A percentile compares a stretch with the other conserved stretches of the same genome.
These are phyloP conservation scores for Cryptococcus deneoformans DNA, from an alignment of 1,284 basidiomycete genomes.

Conservation along the genomic window DNA sequence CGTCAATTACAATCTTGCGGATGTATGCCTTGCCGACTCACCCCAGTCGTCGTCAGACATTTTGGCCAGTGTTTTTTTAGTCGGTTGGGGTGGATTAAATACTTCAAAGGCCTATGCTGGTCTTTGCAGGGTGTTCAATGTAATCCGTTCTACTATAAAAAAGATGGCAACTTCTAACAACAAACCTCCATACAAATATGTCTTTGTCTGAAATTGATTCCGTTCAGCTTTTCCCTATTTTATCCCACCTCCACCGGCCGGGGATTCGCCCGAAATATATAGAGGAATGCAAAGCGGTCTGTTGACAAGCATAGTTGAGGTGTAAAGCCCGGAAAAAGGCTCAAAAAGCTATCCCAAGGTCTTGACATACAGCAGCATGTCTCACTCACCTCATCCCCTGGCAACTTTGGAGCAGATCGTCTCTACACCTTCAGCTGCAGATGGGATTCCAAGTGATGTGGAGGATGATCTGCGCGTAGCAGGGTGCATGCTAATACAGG, in stretches of 20 bases:
- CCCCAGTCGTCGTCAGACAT: conserved; percentile 47
- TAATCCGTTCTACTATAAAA: too few species aligned
- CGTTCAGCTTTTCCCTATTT: conserved; percentile 8
- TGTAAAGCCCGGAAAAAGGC: too few species aligned
- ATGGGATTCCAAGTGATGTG: conserved; percentile 74
- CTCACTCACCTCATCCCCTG: conserved; percentile 71
- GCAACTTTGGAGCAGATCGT: conserved; percentile 76
- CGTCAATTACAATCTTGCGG: background rate
- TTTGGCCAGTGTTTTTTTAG: conserved; percentile 1
- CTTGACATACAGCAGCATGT: conserved; percentile 40
- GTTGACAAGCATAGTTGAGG: too few species aligned
- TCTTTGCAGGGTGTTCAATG: too few species aligned
- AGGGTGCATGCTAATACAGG: conserved; percentile 90
- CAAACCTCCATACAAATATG: too few species aligned
- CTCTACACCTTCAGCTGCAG: conserved; percentile 71
- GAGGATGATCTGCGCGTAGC: conserved; percentile 84
- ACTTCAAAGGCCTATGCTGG: too few species aligned
- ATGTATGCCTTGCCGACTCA: conserved; percentile 9
- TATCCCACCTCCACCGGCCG: conserved; percentile 7
- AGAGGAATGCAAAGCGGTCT: too few species aligned
- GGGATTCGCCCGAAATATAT: too few species aligned
- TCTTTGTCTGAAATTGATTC: conserved; percentile 6
- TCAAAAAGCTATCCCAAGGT: too few species aligned
- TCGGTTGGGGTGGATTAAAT: too few species aligned
- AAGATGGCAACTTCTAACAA: too few species aligned